Percentiles rank a stretch among this genome's conserved stretches.
phyloP scores from a whole-genome alignment of 768 basidiomycete genomes.

The Tulasnella sp. region DNA sequence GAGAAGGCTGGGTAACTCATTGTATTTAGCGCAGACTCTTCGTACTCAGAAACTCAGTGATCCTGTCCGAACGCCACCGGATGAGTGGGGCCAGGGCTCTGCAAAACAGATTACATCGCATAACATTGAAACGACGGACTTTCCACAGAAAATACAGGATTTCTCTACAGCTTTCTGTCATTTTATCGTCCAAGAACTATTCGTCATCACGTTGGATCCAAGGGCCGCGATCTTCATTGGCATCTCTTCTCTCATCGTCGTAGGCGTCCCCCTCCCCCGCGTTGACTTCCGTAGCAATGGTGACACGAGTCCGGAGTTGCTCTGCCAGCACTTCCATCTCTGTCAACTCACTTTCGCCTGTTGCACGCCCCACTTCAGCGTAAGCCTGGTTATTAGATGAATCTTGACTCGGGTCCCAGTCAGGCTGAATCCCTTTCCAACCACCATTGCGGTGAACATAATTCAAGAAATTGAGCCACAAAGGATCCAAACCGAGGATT shows the following conservation, averaged over 20 bases:
- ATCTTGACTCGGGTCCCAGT: neutral
- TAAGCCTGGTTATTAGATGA: neutral
- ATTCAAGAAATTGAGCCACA: slow-evolving; percentile 2
- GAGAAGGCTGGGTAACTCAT: no score
- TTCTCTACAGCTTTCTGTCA: no score
- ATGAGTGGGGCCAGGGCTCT: no score
- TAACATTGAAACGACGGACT: no score
- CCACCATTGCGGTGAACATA: slow-evolving; percentile 4
- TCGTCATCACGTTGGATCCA: neutral
- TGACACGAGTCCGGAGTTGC: neutral
- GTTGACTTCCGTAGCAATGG: neutral
- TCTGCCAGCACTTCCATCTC: neutral
- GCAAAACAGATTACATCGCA: no score
- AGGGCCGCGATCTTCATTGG: neutral
- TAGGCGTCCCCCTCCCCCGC: neutral
- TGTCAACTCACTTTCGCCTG: neutral
- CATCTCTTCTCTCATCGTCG: neutral
- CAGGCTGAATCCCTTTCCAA: neutral
- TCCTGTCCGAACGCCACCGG: no score
- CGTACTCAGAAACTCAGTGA: no score
- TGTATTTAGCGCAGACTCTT: no score
- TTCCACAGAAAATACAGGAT: no score
- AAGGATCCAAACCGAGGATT: neutral
- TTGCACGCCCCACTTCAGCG: neutral
- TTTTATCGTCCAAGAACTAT: no score